A percentile compares a stretch with the other conserved stretches of the same genome.
Evolutionary conservation across 1,284 basidiomycete genomes (phyloP).

Genomic region (Afroboletus lepidellus): DNA sequence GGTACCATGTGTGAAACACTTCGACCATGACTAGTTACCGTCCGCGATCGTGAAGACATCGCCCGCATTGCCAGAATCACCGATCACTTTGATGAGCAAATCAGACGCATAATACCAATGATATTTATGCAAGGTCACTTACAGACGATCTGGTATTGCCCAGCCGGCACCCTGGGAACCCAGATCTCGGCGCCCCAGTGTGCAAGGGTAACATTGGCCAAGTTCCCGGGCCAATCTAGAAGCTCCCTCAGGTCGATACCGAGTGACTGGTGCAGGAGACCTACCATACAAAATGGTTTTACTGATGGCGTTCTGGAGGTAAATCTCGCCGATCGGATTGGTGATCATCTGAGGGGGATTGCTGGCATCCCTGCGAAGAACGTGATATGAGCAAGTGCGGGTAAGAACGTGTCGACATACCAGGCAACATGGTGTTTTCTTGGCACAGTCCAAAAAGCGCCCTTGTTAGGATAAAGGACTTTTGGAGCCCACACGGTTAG

Average conservation of each 20-base stretch:
- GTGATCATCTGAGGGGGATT: constrained; percentile 37
- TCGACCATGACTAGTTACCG: too few relatives aligned
- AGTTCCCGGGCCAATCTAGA: not conserved
- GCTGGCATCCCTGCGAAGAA: constrained; percentile 34
- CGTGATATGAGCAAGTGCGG: constrained; percentile 1
- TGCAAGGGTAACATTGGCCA: not conserved
- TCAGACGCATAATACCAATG: too few relatives aligned
- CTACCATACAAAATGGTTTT: too few relatives aligned
- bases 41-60: not conserved
- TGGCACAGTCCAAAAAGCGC: constrained; percentile 36
- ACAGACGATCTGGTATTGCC: not conserved
- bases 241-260: not conserved
- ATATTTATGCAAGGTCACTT: not conserved
- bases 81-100: not conserved
- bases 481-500: constrained; percentile 40
- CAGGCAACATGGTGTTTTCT: constrained; percentile 36
- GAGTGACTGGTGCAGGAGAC: not conserved
- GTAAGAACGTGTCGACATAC: constrained; percentile 23
- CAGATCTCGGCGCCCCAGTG: not conserved
- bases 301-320: too few relatives aligned
- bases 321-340: constrained; percentile 35
- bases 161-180: not conserved
- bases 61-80: not conserved
- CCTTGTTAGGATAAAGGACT: constrained; percentile 32
- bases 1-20: too few relatives aligned